These are phyloP conservation scores for Nitzschia putrida DNA, from an alignment of 108 stramenopile genomes.

Conservation along the genomic window DNA sequence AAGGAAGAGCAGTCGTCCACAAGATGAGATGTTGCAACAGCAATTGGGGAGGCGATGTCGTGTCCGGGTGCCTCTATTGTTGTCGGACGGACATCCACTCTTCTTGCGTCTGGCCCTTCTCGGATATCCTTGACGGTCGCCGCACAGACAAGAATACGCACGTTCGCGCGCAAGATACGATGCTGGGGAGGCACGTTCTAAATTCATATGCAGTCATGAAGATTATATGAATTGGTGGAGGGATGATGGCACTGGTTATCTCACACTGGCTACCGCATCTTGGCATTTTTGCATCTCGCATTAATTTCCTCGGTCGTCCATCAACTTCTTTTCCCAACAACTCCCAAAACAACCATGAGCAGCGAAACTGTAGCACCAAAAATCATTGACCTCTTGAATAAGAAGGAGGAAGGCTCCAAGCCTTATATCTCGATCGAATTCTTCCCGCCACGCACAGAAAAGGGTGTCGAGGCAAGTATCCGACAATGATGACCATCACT, in stretches of 20 bases:
- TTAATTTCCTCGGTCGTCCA: background rate
- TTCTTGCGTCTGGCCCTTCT: no score
- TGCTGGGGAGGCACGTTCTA: background rate
- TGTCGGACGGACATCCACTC: no score
- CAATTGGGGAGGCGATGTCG: no score
- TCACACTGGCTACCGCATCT: background rate
- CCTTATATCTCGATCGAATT: conserved; percentile 95
- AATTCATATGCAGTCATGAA: background rate
- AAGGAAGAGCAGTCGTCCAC: no score
- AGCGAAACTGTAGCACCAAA: conserved; percentile 63
- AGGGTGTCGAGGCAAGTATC: conserved; percentile 78
- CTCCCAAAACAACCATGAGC: conserved; percentile 12
- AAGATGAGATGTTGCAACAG: no score
- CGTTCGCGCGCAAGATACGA: background rate
- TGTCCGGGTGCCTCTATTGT: no score
- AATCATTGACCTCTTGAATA: conserved; percentile 77
- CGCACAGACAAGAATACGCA: no score
- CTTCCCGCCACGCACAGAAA: conserved; percentile 97
- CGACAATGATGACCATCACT: background rate
- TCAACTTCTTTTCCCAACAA: background rate
- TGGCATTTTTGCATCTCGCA: conserved; percentile 10
- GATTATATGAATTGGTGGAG: no score
- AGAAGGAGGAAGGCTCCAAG: conserved; percentile 44
- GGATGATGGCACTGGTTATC: no score
- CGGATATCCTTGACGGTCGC: no score